A percentile compares a stretch with the other conserved stretches of the same genome.
Evolutionary conservation across 23 red algal species (phyloP).

Genomic region (Pyropia yezoensis): DNA sequence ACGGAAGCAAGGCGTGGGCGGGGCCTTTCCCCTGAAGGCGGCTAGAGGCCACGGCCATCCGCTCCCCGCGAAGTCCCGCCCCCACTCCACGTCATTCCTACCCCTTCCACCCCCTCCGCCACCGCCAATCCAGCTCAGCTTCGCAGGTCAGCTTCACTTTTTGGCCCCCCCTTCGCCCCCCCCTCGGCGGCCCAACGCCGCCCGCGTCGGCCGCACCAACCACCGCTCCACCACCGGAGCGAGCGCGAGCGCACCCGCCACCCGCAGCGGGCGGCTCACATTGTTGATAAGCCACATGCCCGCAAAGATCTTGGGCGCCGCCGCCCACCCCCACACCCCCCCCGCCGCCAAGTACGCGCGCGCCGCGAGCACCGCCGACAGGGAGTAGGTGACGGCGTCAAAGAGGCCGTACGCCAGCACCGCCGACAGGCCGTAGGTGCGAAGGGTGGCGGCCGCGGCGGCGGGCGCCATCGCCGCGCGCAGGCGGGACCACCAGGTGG

Average conservation of each 20-base stretch:
- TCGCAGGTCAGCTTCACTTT: too few relatives aligned
- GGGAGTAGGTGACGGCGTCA: constrained; percentile 86
- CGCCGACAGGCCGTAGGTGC: constrained; percentile 85
- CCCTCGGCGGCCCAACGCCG: constrained; percentile 1
- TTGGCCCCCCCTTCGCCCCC: too few relatives aligned
- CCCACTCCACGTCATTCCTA: too few relatives aligned
- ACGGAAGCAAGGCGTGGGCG: too few relatives aligned
- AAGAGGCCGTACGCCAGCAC: constrained; percentile 89
- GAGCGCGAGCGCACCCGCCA: constrained; percentile 77
- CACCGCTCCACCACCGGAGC: constrained; percentile 69
- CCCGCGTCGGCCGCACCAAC: constrained; percentile 57
- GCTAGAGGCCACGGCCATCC: too few relatives aligned
- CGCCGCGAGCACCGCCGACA: constrained; percentile 65
- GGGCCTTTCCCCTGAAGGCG: too few relatives aligned
- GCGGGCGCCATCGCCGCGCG: too few relatives aligned
- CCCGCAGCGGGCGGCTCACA: constrained; percentile 83
- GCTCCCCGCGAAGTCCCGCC: too few relatives aligned
- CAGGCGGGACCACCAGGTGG: too few relatives aligned
- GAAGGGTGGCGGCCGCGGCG: constrained; percentile 17
- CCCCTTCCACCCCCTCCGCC: too few relatives aligned
- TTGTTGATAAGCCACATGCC: constrained; percentile 98
- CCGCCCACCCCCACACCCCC: constrained; percentile 27
- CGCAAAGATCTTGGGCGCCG: constrained; percentile 62
- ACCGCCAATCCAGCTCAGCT: too few relatives aligned
- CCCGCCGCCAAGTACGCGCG: constrained; percentile 42